Conservation (phyloP, 305 asterid species). For the Coffea humblotiana region DNA sequence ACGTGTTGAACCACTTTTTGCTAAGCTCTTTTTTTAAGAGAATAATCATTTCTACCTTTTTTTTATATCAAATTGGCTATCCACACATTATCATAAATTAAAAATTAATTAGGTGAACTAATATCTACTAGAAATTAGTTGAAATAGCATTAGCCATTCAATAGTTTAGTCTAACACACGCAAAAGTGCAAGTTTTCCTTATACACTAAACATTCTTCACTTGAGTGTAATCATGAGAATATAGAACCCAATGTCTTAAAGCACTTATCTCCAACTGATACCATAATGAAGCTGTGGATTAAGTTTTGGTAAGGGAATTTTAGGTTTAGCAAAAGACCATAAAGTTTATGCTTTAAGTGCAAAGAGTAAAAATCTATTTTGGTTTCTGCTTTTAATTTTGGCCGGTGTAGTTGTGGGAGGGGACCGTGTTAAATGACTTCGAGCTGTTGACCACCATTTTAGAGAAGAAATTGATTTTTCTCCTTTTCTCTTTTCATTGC, state of each 20-base stretch:
- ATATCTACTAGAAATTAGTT: constrained; percentile 1
- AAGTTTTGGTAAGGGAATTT: neutral
- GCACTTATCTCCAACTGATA: constrained; percentile 28
- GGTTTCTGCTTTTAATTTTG: neutral
- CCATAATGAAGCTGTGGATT: neutral
- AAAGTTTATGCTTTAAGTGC: neutral
- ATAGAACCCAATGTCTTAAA: constrained; percentile 41
- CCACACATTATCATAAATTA: neutral
- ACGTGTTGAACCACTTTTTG: neutral
- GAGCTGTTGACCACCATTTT: neutral
- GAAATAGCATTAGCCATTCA: constrained; percentile 20
- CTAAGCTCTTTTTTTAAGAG: neutral
- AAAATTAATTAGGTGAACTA: constrained; percentile 21
- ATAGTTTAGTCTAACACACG: neutral
- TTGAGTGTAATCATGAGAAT: constrained; percentile 39
- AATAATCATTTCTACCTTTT: neutral
- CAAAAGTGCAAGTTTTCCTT: constrained; percentile 2
- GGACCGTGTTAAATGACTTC: neutral
- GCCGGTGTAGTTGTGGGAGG: neutral
- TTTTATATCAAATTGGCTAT: neutral
- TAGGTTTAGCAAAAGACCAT: no score
- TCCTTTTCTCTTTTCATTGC: neutral
- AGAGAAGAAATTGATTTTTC: neutral
- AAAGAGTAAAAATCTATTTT: neutral
- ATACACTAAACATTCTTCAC: constrained; percentile 25